These are phyloP conservation scores for Trichoderma simmonsii DNA, from an alignment of 2,329 filamentous ascomycete species.

Conservation along the genomic window DNA sequence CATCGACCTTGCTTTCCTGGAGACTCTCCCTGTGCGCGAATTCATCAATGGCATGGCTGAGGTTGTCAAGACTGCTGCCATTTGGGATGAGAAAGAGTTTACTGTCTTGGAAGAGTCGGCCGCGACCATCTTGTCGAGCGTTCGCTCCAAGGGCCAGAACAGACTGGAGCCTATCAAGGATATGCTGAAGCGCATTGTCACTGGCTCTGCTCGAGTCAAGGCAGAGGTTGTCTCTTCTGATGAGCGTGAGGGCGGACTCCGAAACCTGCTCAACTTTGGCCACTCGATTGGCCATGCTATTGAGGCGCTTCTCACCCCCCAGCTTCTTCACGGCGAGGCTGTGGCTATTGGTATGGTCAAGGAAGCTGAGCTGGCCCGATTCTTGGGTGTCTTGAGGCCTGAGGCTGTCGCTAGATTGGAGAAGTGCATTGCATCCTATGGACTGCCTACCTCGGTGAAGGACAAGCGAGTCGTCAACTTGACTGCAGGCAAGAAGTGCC, in stretches of 20 bases:
- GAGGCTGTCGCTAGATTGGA: constrained; percentile 84
- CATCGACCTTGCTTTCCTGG: constrained; percentile 87
- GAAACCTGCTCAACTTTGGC: constrained; percentile 95
- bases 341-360: constrained; percentile 99
- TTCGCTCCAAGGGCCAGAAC: constrained; percentile 38
- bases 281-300: constrained; percentile 97
- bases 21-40: constrained; percentile 84
- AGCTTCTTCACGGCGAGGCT: constrained; percentile 91
- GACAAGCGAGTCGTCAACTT: constrained; percentile 80
- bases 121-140: constrained; percentile 59
- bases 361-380: constrained; percentile 88
- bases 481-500: constrained; percentile 82
- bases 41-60: constrained; percentile 99
- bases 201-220: constrained; percentile 90
- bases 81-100: constrained; percentile 90
- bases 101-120: constrained; percentile 79
- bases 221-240: constrained; percentile 91
- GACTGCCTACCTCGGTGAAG: constrained; percentile 77
- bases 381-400: constrained; percentile 79
- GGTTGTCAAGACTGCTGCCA: constrained; percentile 95
- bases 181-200: constrained; percentile 73
- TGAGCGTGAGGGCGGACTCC: constrained; percentile 87
- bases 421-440: constrained; percentile 94
- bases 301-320: constrained; percentile 91
- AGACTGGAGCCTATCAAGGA: constrained; percentile 69